phyloP scores from a whole-genome alignment of 2,329 filamentous ascomycete species.

The Coniochaeta prunicola region DNA sequence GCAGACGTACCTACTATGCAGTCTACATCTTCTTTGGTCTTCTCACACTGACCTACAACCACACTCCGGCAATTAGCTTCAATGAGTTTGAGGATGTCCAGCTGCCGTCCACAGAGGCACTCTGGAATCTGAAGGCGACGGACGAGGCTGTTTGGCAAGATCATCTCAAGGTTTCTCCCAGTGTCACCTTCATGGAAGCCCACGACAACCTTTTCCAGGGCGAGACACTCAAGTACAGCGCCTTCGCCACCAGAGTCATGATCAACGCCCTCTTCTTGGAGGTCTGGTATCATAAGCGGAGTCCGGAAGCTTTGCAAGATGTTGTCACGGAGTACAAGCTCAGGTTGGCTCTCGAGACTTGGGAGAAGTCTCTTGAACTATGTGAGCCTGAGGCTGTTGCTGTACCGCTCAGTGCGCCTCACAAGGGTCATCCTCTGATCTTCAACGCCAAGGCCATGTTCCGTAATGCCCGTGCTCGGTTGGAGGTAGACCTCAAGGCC shows the following conservation, averaged over 20 bases:
- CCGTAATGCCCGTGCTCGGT: conserved; percentile 82
- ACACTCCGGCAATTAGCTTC: conserved; percentile 95
- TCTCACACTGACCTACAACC: conserved; percentile 91
- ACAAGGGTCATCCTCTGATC: conserved; percentile 91
- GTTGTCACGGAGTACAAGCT: conserved; percentile 98
- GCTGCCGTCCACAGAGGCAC: conserved; percentile 83
- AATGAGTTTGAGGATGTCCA: conserved; percentile 94
- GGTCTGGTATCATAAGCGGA: conserved; percentile 98
- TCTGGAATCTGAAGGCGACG: conserved; percentile 80
- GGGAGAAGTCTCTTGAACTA: conserved; percentile 91
- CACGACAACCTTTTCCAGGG: conserved; percentile 95
- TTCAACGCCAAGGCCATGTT: conserved; percentile 99
- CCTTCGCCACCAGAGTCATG: conserved; percentile 95
- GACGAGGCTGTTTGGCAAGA: conserved; percentile 85
- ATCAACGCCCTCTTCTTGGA: conserved; percentile 98
- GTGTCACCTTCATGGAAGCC: conserved; percentile 84
- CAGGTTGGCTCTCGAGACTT: conserved; percentile 90
- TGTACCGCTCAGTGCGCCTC: conserved; percentile 85
- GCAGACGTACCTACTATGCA: conserved; percentile 92
- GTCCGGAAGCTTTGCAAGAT: conserved; percentile 93
- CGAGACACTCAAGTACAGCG: conserved; percentile 83
- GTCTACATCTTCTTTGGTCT: conserved; percentile 99
- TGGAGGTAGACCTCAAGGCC: conserved; percentile 91
- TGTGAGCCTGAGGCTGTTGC: conserved; percentile 87
- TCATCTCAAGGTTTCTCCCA: conserved; percentile 60